Conservation (phyloP, 2,329 filamentous ascomycete species). For the Dryadomyces quercivorus region DNA sequence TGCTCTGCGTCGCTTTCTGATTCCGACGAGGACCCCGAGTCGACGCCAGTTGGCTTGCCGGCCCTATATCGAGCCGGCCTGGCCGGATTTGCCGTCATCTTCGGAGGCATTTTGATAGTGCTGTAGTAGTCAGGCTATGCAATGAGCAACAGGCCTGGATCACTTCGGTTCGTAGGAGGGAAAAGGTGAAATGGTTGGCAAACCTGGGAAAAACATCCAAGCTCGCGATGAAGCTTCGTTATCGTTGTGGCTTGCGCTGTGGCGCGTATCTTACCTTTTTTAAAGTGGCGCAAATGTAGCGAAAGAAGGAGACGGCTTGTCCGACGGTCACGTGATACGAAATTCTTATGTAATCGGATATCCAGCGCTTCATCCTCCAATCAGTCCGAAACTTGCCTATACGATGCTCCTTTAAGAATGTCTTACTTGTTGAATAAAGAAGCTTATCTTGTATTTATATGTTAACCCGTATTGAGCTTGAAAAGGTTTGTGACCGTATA, state of each 20-base stretch:
- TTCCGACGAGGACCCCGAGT: constrained; percentile 35
- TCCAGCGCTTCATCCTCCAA: too few species aligned
- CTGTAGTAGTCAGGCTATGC: not conserved
- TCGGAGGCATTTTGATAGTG: constrained; percentile 44
- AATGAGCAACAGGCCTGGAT: not conserved
- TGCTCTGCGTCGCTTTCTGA: constrained; percentile 23
- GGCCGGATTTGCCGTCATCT: constrained; percentile 86
- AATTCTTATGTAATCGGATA: too few species aligned
- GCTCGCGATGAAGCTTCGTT: not conserved
- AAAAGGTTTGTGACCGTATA: too few species aligned
- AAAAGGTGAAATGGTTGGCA: too few species aligned
- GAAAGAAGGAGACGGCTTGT: not conserved
- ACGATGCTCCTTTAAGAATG: too few species aligned
- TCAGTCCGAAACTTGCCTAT: too few species aligned
- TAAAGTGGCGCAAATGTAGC: not conserved
- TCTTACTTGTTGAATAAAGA: too few species aligned
- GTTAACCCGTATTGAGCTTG: too few species aligned
- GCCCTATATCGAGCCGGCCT: constrained; percentile 73
- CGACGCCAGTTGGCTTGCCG: constrained; percentile 57
- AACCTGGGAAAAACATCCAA: not conserved
- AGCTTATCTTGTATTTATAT: too few species aligned
- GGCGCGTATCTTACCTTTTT: not conserved
- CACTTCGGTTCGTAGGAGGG: too few species aligned
- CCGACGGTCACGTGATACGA: not conserved
- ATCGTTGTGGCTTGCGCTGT: not conserved